phyloP scores from a whole-genome alignment of 257 asterid species.

The Marsdenia floribunda region DNA sequence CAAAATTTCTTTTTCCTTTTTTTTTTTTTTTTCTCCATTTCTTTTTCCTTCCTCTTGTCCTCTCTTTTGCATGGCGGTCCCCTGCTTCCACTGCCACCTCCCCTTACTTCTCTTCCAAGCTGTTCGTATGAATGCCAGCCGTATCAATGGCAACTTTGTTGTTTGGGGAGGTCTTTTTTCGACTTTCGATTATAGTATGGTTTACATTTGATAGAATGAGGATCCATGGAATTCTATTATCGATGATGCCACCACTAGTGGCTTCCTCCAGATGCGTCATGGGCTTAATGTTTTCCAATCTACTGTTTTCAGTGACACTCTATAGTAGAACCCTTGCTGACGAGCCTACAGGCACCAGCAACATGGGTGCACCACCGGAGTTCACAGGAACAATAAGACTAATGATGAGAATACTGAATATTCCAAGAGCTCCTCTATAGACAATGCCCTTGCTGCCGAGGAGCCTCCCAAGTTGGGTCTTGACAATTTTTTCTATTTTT shows the following conservation, averaged over 20 bases:
- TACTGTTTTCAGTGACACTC: slow-evolving; percentile 27
- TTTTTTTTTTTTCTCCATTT: too few relatives aligned
- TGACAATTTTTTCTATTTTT: too few relatives aligned
- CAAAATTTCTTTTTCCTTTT: too few relatives aligned
- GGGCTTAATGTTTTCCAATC: slow-evolving; percentile 24
- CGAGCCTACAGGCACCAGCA: slow-evolving; percentile 2
- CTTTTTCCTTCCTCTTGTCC: too few relatives aligned
- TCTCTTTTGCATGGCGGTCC: too few relatives aligned
- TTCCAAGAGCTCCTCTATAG: slow-evolving; percentile 29
- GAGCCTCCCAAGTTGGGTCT: slow-evolving; percentile 41
- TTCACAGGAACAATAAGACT: slow-evolving; percentile 21
- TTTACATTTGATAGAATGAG: slow-evolving; percentile 29
- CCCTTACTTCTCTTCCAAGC: slow-evolving; percentile 10
- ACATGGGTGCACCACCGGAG: slow-evolving; percentile 8
- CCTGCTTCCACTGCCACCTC: too few relatives aligned
- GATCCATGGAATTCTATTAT: slow-evolving; percentile 38
- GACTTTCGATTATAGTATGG: slow-evolving; percentile 28
- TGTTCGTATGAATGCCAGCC: slow-evolving; percentile 32
- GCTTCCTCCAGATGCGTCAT: slow-evolving; percentile 28
- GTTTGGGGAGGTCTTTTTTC: slow-evolving; percentile 27
- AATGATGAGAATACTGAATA: slow-evolving; percentile 35
- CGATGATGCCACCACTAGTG: slow-evolving; percentile 33
- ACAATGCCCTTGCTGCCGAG: slow-evolving; percentile 39
- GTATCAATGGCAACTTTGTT: slow-evolving; percentile 27
- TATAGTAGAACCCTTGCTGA: slow-evolving; percentile 17